Base-by-base conservation (phyloP, 2,329 filamentous ascomycete genomes). In the Penicillium brasilianum region DNA sequence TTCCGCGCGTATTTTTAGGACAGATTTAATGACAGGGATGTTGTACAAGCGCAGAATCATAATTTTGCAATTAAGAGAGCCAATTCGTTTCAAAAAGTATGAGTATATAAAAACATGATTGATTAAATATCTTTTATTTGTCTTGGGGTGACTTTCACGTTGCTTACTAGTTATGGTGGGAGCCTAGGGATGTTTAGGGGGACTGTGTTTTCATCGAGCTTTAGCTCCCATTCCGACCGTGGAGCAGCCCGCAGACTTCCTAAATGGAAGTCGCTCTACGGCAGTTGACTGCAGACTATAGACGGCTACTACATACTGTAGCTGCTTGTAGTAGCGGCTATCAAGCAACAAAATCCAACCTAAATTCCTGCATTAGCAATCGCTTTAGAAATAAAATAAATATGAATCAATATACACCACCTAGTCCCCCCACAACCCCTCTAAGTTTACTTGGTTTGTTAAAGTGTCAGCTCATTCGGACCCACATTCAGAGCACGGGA, bases 401-500 rank as follows among this genome's bases (percentile, higher is more conserved):
- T 43, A 28, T 9, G 22, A n/a, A 39, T 39, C 13, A 16, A 37
- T 39, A 41, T 6, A 43, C 18, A 43, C 39, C 16, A 18, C 30
- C 25, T 3, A 34, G 2, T n/a, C n/a, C 28, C 48, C 48, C 30
- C 30, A 11, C 48, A n/a, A 10, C 20, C 36, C 44, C 32, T 57
- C 32, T 25, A 54, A 39, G 32, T 20, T 59, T 11, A 14, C 13
- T 32, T 41, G 20, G 16, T 32, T 54, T 44, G 39, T 39, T 41
- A 13, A 20, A 49, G 14, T 55, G 41, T 55, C 44, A 39, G 20
- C 25, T 11, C 18, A 34, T 49, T 22, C 28, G 59, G 60, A 59
- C 60, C 60, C 60, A 62, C 60, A 34, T 30, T 28, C 25, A 28
- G 30, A 55, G 34, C 30, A n/a, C 36, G n/a, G 30, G 48, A 62